These are phyloP conservation scores for Hymenoscyphus occultus DNA, from an alignment of 2,329 filamentous ascomycete genomes.

Conservation along the genomic window DNA sequence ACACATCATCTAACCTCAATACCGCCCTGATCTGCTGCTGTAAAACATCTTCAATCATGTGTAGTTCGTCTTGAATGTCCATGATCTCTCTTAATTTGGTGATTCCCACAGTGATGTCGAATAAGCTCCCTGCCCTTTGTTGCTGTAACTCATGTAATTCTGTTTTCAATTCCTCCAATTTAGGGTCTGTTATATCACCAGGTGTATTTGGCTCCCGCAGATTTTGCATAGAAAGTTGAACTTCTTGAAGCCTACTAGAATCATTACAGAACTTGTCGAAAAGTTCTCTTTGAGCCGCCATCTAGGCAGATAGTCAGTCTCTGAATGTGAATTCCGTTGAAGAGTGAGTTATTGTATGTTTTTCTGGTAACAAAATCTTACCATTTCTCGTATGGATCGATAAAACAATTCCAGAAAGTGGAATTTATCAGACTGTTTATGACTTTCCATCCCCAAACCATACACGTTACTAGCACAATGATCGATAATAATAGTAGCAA, in stretches of 20 bases:
- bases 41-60: conserved; percentile 7
- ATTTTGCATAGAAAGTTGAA: not conserved
- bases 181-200: not conserved
- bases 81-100: conserved; percentile 4
- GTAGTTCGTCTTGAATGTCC: conserved; percentile 1
- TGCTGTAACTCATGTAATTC: not conserved
- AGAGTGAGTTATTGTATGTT: not conserved
- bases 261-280: conserved; percentile 5
- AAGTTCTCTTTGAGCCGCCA: not conserved
- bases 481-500: conserved; percentile 4
- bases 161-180: not conserved
- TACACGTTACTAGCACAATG: conserved; percentile 4
- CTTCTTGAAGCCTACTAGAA: not conserved
- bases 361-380: not conserved
- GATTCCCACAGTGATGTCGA: conserved; percentile 1
- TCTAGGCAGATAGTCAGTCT: not conserved
- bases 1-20: not conserved
- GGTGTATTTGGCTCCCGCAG: not conserved
- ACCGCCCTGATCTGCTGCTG: not conserved
- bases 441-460: not conserved
- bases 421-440: conserved; percentile 4
- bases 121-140: not conserved
- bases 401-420: conserved; percentile 4
- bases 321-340: not conserved
- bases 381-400: not conserved